phyloP scores from a whole-genome alignment of 2,329 filamentous ascomycete genomes.

The Paradendryphiella salina region DNA sequence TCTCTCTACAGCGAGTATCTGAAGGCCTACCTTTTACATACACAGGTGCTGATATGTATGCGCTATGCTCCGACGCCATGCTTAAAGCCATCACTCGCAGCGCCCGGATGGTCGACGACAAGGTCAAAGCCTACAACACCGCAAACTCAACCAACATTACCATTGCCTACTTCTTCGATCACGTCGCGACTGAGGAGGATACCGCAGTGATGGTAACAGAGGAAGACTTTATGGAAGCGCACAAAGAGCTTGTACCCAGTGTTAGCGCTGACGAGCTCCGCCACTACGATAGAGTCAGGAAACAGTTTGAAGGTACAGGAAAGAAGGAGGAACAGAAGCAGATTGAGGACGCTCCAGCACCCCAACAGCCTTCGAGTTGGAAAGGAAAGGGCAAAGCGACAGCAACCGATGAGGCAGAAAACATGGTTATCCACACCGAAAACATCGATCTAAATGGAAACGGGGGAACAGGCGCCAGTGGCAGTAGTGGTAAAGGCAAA shows the following conservation, averaged over 20 bases:
- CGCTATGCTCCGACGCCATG: constrained; percentile 96
- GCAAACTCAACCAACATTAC: constrained; percentile 60
- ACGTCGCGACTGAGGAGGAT: constrained; percentile 80
- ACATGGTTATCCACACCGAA: constrained; percentile 49
- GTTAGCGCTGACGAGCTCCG: constrained; percentile 89
- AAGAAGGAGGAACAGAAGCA: constrained; percentile 52
- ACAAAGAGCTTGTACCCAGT: constrained; percentile 85
- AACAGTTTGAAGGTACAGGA: constrained; percentile 73
- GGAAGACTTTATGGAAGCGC: constrained; percentile 80
- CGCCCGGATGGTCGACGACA: constrained; percentile 78
- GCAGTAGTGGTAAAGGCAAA: constrained; percentile 35
- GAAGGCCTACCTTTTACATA: constrained; percentile 88
- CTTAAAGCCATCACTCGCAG: constrained; percentile 95
- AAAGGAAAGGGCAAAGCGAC: constrained; percentile 40
- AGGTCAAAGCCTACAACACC: constrained; percentile 71
- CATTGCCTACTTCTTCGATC: constrained; percentile 95
- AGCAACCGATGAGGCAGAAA: constrained; percentile 41
- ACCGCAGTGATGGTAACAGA: constrained; percentile 86
- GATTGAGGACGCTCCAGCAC: constrained; percentile 24
- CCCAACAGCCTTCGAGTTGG: not conserved
- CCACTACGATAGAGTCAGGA: constrained; percentile 85
- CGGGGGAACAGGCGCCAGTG: constrained; percentile 5
- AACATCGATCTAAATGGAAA: constrained; percentile 40
- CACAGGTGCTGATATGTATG: constrained; percentile 96
- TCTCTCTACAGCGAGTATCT: constrained; percentile 76